Evolutionary conservation across 2,329 filamentous ascomycete genomes (phyloP).

Genomic region (Stromatinia cepivora): DNA sequence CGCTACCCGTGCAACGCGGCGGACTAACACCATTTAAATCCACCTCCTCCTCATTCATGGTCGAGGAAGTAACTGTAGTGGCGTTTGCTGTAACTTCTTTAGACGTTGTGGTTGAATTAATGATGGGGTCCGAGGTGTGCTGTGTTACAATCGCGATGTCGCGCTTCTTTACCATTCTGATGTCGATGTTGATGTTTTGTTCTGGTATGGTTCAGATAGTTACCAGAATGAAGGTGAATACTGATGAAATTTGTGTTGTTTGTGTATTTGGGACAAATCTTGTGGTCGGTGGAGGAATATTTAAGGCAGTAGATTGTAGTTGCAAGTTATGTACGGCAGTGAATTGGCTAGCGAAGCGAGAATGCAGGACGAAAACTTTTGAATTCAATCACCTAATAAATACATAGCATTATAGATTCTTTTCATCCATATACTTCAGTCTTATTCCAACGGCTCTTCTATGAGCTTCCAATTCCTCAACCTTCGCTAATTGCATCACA

Average conservation of each 20-base stretch:
- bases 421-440: conserved; percentile 49
- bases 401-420: conserved; percentile 24
- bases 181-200: background rate
- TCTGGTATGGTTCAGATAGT: background rate
- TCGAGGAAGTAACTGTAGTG: background rate
- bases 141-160: background rate
- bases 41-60: background rate
- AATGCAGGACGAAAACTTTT: background rate
- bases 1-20: background rate
- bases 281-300: background rate
- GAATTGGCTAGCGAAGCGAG: background rate
- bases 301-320: background rate
- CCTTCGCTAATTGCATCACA: conserved; percentile 92
- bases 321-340: background rate
- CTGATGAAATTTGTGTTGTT: background rate
- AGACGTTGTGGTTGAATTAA: background rate
- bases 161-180: conserved; percentile 10
- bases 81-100: background rate
- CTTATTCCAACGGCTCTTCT: conserved; percentile 70
- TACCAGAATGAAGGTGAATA: background rate
- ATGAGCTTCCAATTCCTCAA: conserved; percentile 94
- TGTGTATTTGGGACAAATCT: background rate
- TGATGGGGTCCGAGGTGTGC: background rate
- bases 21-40: background rate
- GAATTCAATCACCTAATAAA: conserved; percentile 6